These are phyloP conservation scores for Laburnicola sp. DNA, from an alignment of 2,329 filamentous ascomycete genomes.

Conservation along the genomic window DNA sequence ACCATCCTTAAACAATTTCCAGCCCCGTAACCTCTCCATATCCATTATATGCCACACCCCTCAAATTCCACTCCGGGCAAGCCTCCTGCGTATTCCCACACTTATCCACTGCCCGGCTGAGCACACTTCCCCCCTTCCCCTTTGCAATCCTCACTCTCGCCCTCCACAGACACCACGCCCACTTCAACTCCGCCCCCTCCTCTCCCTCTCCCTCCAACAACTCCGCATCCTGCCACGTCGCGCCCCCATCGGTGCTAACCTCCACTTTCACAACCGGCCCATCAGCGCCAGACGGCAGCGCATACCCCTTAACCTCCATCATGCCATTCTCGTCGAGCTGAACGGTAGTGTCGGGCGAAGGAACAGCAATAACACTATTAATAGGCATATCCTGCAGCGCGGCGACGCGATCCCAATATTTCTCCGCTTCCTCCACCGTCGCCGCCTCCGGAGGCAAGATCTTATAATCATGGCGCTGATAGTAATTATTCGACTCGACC, in stretches of 20 bases:
- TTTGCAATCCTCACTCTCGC: conserved; percentile 48
- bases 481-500: conserved; percentile 57
- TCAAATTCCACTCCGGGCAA: conserved; percentile 59
- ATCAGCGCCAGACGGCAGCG: conserved; percentile 56
- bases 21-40: conserved; percentile 59
- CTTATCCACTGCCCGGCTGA: conserved; percentile 59
- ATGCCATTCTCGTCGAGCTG: conserved; percentile 43
- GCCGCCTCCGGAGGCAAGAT: conserved; percentile 57
- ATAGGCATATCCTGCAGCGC: conserved; percentile 60
- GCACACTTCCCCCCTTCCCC: conserved; percentile 50
- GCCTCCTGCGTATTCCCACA: conserved; percentile 56
- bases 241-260: conserved; percentile 55
- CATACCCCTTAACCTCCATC: conserved; percentile 59
- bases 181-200: conserved; percentile 47
- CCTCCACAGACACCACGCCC: conserved; percentile 62
- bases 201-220: conserved; percentile 31
- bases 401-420: conserved; percentile 56
- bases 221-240: conserved; percentile 55
- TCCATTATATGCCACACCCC: conserved; percentile 64
- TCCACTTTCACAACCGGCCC: conserved; percentile 60
- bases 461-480: conserved; percentile 64
- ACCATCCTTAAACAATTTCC: conserved; percentile 43
- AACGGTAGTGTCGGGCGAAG: conserved; percentile 51
- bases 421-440: conserved; percentile 53
- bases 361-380: conserved; percentile 58